phyloP scores from a whole-genome alignment of 345 rosid species.

The Pistacia vera region DNA sequence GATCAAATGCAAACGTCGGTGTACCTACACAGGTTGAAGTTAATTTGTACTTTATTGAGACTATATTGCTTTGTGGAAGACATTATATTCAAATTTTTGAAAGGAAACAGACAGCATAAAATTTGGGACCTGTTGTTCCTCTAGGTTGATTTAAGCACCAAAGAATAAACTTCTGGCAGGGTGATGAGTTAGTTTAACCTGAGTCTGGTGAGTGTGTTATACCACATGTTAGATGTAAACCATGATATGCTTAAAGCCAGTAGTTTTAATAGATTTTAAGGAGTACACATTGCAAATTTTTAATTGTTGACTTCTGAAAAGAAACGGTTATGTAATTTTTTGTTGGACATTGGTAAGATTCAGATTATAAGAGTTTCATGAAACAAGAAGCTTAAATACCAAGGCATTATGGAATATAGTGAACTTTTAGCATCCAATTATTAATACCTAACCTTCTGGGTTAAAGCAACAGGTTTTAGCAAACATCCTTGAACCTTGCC shows the following conservation, averaged over 20 bases:
- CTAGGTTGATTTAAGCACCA: neutral
- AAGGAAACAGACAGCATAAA: neutral
- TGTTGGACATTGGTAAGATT: neutral
- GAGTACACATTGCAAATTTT: neutral
- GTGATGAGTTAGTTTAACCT: neutral
- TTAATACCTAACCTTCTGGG: neutral
- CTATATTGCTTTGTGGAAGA: neutral
- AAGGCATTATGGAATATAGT: neutral
- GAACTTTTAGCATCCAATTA: neutral
- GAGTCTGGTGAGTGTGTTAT: neutral
- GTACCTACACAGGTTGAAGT: neutral
- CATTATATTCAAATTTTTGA: neutral
- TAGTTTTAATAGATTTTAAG: neutral
- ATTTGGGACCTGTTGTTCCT: neutral
- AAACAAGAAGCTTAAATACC: neutral
- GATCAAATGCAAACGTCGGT: neutral
- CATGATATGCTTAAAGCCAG: neutral
- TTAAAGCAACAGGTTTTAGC: neutral
- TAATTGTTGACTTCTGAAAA: neutral
- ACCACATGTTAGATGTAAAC: neutral
- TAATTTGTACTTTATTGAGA: neutral
- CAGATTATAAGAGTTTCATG: neutral
- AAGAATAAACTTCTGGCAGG: neutral
- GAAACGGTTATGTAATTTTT: neutral
- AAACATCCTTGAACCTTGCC: neutral